Base-by-base conservation (phyloP, 2,329 filamentous ascomycete species). In the Neonectria coccinea region DNA sequence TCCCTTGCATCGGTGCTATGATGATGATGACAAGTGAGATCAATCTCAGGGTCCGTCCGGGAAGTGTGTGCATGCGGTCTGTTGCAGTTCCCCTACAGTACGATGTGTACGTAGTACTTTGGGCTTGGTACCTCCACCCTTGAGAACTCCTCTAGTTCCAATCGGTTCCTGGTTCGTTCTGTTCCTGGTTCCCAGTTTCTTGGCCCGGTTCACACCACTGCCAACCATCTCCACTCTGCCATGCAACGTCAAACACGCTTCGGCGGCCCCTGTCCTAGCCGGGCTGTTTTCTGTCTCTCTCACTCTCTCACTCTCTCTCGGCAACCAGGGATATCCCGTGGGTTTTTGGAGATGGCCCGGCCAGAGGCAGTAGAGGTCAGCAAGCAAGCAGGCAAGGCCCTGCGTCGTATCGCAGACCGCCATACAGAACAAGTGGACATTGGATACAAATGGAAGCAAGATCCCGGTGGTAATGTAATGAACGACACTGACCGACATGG, bases 101-200 rank as follows among this genome's bases (percentile, higher is more conserved):
- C 25, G 25, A 25, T 25, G 25, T 14, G 47, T 31, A 22, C 22
- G 22, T 22, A 22, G 22, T 22, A 51, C 48, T 12, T 33, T 20
- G 29, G 48, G 33, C n/a, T 51, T 20, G 5, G 48, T 48, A 27
- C 44, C 44, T 47, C 44, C 27, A 51, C 51, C 67, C 56, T 55
- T 31, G 57, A 36, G 57, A 36, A 29, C 51, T 47, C 44, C 57
- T 64, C 45, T 47, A 27, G 27, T 62, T 36, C 54, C 29, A 57
- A 45, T 64, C 45, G 53, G 65, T 57, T 59, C 29, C 61, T 68
- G 59, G 39, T 42, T 18, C 16, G 66, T 72, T 71, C 57, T 56
- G 61, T 59, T 61, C 29, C 61, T 68, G 58, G 68, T 72, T 71
- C 70, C 70, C 70, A 67, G 61, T 68, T 64, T 39, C 69, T 67